phyloP scores from a whole-genome alignment of 805 yeast species.

The Kuraishia ogatae region DNA sequence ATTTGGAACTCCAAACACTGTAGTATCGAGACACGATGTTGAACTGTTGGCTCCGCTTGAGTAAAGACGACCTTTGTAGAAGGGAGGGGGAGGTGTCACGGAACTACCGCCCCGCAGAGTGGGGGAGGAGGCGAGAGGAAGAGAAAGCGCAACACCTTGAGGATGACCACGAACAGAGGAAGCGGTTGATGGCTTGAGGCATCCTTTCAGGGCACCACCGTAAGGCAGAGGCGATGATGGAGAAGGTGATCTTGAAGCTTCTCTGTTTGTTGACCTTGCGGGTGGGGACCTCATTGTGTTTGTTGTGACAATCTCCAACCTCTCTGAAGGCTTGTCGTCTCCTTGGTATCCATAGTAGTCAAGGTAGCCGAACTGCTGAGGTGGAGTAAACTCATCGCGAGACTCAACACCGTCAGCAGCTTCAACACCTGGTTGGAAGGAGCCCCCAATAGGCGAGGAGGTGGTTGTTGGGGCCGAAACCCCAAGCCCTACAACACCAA shows the following conservation, averaged over 20 bases:
- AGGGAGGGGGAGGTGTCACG: background rate
- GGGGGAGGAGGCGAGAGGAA: too few relatives aligned
- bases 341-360: slow-evolving; percentile 2
- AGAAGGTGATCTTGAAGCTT: background rate
- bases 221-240: background rate
- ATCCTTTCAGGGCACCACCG: background rate
- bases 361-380: background rate
- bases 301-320: slow-evolving; percentile 9
- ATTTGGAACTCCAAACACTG: background rate
- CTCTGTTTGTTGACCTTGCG: background rate
- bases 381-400: slow-evolving; percentile 1
- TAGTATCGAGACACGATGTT: background rate
- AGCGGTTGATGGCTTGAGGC: background rate
- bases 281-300: slow-evolving; percentile 7
- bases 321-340: slow-evolving; percentile 3
- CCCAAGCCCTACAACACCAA: background rate
- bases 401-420: background rate
- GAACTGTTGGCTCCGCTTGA: background rate
- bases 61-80: background rate
- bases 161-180: background rate
- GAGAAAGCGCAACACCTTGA: background rate
- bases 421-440: background rate
- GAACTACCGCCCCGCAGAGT: too few relatives aligned
- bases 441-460: too few relatives aligned
- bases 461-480: too few relatives aligned